phyloP scores from a whole-genome alignment of 2,329 filamentous ascomycete species.

The Penicillium concentricum region DNA sequence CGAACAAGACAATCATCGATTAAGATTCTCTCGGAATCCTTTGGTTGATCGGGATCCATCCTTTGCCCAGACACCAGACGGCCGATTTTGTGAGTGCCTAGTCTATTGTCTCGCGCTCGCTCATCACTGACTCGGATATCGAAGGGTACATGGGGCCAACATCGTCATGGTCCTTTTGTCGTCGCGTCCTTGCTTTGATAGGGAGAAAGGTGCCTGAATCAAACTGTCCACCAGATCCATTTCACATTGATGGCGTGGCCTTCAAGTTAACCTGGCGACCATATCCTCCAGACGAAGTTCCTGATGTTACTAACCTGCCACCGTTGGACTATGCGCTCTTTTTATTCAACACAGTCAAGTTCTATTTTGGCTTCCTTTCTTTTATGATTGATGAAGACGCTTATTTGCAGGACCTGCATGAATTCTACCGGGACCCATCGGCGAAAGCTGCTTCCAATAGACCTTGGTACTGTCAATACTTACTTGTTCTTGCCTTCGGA shows the following conservation, averaged over 20 bases:
- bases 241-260: constrained; percentile 34
- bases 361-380: constrained; percentile 55
- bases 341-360: constrained; percentile 57
- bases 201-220: constrained; percentile 35
- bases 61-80: constrained; percentile 31
- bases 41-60: constrained; percentile 35
- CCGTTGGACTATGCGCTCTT: constrained; percentile 54
- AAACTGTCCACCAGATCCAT: constrained; percentile 31
- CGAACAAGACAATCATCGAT: constrained; percentile 15
- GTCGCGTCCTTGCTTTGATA: constrained; percentile 34
- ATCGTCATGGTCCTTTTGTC: constrained; percentile 40
- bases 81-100: constrained; percentile 30
- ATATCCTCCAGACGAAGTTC: constrained; percentile 23
- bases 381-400: constrained; percentile 55
- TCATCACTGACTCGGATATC: not conserved
- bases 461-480: constrained; percentile 55
- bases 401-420: constrained; percentile 38
- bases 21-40: constrained; percentile 27
- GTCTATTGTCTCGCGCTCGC: not conserved
- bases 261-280: constrained; percentile 33
- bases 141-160: constrained; percentile 39
- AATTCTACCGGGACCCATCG: constrained; percentile 43
- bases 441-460: constrained; percentile 29
- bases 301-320: constrained; percentile 45
- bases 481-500: constrained; percentile 56